A percentile compares a stretch with the other conserved stretches of the same genome.
Conservation (phyloP, 306 rosid species). For the Macrotyloma uniflorum region DNA sequence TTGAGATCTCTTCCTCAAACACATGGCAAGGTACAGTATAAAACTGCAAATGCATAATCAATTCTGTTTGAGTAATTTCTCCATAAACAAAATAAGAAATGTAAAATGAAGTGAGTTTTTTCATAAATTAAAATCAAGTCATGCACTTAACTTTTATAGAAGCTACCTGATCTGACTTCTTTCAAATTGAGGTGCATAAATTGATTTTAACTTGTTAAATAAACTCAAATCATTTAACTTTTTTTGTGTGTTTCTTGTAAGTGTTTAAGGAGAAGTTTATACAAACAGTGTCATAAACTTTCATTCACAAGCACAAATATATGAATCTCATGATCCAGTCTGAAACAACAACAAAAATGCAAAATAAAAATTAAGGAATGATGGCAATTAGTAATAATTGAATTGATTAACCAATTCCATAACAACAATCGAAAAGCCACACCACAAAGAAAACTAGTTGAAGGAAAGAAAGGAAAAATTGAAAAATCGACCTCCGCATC, state of each 20-base stretch:
- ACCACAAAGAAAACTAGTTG: background rate
- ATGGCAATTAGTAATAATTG: background rate
- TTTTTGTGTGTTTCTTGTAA: background rate
- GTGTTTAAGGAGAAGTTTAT: background rate
- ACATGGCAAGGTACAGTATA: background rate
- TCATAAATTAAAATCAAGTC: background rate
- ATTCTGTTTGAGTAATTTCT: background rate
- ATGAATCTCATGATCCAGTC: background rate
- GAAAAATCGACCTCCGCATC: conserved; percentile 49
- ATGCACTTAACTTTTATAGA: background rate
- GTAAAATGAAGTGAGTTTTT: background rate
- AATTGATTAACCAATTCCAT: background rate
- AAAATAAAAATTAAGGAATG: background rate
- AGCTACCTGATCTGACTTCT: background rate
- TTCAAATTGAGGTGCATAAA: background rate
- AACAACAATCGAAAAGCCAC: background rate
- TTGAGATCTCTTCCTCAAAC: conserved; percentile 12
- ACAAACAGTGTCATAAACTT: background rate
- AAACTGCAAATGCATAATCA: background rate
- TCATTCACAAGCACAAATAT: background rate
- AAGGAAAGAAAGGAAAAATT: background rate
- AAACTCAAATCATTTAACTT: background rate
- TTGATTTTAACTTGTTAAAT: background rate
- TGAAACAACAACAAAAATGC: background rate
- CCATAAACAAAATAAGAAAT: background rate